A percentile compares a stretch with the other conserved stretches of the same genome.
phyloP scores from a whole-genome alignment of 495 filamentous ascomycete genomes.

The Penicillium ochrochloron region DNA sequence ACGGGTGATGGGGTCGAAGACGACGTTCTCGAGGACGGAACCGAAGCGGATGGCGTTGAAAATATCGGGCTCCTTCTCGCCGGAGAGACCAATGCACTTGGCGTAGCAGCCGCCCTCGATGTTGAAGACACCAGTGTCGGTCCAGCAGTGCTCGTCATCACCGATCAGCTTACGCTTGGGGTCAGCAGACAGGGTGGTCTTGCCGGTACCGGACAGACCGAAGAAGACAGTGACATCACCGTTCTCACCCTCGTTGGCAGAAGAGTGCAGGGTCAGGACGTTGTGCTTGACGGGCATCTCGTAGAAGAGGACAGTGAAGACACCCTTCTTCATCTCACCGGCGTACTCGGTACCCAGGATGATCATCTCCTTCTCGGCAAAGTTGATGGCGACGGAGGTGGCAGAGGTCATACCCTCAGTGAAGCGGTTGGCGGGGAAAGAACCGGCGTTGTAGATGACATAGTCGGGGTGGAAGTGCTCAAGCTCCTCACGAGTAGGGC shows the following conservation, averaged over 20 bases:
- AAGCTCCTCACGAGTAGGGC: conserved; percentile 85
- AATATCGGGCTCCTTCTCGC: conserved; percentile 99
- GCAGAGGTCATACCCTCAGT: conserved; percentile 98
- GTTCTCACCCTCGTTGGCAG: conserved; percentile 84
- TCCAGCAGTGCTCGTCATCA: conserved; percentile 99
- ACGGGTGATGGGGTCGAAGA: conserved; percentile 90
- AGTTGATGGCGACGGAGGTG: conserved; percentile 86
- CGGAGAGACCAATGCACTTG: conserved; percentile 97
- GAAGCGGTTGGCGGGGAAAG: conserved; percentile 97
- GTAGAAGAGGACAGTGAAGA: conserved; percentile 99
- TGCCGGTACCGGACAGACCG: conserved; percentile 96
- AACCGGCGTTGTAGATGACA: conserved; percentile 98
- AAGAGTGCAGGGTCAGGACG: conserved; percentile 95
- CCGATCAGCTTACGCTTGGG: conserved; percentile 95
- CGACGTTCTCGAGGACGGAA: conserved; percentile 96
- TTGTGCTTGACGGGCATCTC: conserved; percentile 99
- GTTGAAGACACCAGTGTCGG: conserved; percentile 96
- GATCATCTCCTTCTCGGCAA: conserved; percentile 93
- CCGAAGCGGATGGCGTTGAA: conserved; percentile 95
- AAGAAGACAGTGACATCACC: conserved; percentile 99
- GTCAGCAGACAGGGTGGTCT: conserved; percentile 97
- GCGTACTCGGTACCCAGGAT: conserved; percentile 99
- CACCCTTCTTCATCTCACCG: conserved; percentile 99
- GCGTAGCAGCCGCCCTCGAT: conserved; percentile 99
- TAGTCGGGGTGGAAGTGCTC: conserved; percentile 98